Evolutionary conservation across 306 rosid genomes (phyloP).

Genomic region (Citrullus mucosospermus): DNA sequence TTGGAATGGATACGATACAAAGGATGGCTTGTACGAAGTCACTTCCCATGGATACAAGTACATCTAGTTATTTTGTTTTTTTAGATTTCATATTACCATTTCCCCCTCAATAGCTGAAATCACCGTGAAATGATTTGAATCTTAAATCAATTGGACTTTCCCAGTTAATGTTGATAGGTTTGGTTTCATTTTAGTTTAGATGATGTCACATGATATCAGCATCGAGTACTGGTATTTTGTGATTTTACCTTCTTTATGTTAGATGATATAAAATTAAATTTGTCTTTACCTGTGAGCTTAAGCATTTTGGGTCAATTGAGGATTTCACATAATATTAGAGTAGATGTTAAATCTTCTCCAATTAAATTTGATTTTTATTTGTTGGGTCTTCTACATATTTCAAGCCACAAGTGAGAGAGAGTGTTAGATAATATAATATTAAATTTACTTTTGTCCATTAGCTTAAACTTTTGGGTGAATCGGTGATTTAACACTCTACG

Average conservation of each 20-base stretch:
- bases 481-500: no score
- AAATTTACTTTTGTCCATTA: no score
- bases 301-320: no score
- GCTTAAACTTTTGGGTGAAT: no score
- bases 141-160: background rate
- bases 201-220: background rate
- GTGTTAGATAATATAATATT: no score
- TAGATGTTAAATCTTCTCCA: no score
- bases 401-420: no score
- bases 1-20: background rate
- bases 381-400: no score
- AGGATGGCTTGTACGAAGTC: background rate
- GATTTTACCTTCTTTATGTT: background rate
- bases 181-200: background rate
- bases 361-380: no score
- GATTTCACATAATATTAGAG: no score
- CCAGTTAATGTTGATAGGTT: background rate
- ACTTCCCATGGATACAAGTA: background rate
- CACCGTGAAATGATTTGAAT: background rate
- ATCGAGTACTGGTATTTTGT: background rate
- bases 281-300: no score
- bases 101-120: background rate
- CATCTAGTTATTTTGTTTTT: background rate
- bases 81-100: background rate
- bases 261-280: no score